Percentiles rank a stretch among this genome's conserved stretches.
Evolutionary conservation across 2,329 filamentous ascomycete genomes (phyloP).

Genomic region (Salinomyces thailandicus): DNA sequence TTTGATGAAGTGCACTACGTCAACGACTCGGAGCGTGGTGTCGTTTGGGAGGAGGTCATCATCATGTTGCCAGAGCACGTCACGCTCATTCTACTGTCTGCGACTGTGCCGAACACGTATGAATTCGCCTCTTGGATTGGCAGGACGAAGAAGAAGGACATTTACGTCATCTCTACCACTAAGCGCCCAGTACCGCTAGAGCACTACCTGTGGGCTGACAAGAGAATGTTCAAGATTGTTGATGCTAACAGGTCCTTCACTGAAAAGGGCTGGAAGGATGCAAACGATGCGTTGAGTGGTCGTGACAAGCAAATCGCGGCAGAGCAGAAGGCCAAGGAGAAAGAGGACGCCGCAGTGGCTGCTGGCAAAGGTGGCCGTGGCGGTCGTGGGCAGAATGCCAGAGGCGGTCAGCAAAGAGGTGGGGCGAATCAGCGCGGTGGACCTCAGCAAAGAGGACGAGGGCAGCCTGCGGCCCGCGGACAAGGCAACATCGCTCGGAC

Average conservation of each 20-base stretch:
- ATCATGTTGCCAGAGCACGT: slow-evolving; percentile 99
- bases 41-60: slow-evolving; percentile 99
- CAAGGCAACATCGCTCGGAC: slow-evolving; percentile 81
- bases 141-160: slow-evolving; percentile 94
- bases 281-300: slow-evolving; percentile 69
- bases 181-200: slow-evolving; percentile 92
- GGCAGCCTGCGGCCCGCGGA: slow-evolving; percentile 45
- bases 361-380: slow-evolving; percentile 44
- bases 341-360: slow-evolving; percentile 35
- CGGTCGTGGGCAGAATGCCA: slow-evolving; percentile 42
- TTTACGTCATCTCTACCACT: slow-evolving; percentile 95
- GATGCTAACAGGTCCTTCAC: slow-evolving; percentile 85
- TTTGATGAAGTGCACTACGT: slow-evolving; percentile 99
- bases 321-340: slow-evolving; percentile 38
- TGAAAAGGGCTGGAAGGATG: slow-evolving; percentile 89
- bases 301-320: slow-evolving; percentile 61
- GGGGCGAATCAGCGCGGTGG: slow-evolving; percentile 36
- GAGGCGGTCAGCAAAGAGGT: slow-evolving; percentile 41
- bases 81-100: slow-evolving; percentile 85
- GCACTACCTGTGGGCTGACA: slow-evolving; percentile 89
- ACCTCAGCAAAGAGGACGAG: slow-evolving; percentile 44
- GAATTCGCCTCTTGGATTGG: slow-evolving; percentile 99
- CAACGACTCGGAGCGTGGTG: slow-evolving; percentile 88
- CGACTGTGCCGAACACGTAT: slow-evolving; percentile 92
- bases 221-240: slow-evolving; percentile 88